Conservation (phyloP, 2,329 filamentous ascomycete species). For the Claviceps sp. region DNA sequence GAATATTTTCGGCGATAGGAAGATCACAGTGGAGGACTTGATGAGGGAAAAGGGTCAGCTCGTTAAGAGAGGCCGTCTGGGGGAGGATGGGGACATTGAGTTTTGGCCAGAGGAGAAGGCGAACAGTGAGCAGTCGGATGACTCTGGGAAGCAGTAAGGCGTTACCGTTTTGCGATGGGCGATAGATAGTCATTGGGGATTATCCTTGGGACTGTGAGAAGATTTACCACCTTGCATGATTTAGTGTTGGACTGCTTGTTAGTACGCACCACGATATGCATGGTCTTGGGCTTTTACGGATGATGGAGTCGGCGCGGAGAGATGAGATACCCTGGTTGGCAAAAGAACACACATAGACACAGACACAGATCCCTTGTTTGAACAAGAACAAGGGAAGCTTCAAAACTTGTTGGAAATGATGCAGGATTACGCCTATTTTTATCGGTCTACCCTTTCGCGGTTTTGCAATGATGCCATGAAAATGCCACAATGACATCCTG, state of each 20-base stretch:
- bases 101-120: slow-evolving; percentile 66
- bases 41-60: slow-evolving; percentile 62
- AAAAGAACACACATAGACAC: not conserved
- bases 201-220: not conserved
- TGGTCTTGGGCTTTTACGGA: not conserved
- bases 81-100: slow-evolving; percentile 75
- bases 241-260: not conserved
- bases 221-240: not conserved
- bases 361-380: not conserved
- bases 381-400: not conserved
- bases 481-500: not conserved
- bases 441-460: not conserved
- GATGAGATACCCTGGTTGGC: not conserved
- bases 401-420: not conserved
- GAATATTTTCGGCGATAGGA: slow-evolving; percentile 57
- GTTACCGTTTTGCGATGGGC: not conserved
- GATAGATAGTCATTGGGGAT: not conserved
- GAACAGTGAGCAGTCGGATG: slow-evolving; percentile 9
- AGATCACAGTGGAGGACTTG: slow-evolving; percentile 62
- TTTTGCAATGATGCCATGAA: not conserved
- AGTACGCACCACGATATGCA: not conserved
- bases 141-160: not conserved
- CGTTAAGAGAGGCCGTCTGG: slow-evolving; percentile 57
- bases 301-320: not conserved
- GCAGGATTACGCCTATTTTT: not conserved